phyloP scores from a whole-genome alignment of 192 early-diverging fungal genomes.

The Linnemannia schmuckeri region DNA sequence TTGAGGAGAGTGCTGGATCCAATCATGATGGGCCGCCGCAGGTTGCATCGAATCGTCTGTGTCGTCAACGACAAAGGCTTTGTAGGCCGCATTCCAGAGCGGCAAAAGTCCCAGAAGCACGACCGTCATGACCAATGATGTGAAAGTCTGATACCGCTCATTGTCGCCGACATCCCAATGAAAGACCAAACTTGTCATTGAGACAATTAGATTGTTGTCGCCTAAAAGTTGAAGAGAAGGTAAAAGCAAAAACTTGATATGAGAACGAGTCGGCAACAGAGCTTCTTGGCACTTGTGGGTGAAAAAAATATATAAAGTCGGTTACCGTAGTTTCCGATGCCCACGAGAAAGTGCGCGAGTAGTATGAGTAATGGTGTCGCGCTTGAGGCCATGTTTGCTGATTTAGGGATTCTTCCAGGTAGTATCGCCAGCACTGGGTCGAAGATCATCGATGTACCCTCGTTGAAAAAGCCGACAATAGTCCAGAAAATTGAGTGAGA shows the following conservation, averaged over 20 bases:
- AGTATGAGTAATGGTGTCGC: background rate
- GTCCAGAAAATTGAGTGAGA: background rate
- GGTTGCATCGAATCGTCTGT: background rate
- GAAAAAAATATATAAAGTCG: background rate
- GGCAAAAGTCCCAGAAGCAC: background rate
- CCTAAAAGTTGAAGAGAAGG: background rate
- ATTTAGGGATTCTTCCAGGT: background rate
- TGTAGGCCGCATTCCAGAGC: slow-evolving; percentile 1
- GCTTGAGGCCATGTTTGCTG: background rate
- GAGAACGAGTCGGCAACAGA: background rate
- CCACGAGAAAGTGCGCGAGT: background rate
- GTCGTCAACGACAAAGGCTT: background rate
- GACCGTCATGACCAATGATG: background rate
- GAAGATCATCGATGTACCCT: background rate
- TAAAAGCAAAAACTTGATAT: background rate
- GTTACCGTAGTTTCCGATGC: background rate
- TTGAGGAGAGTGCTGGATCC: background rate
- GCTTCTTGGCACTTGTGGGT: background rate
- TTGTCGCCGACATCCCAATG: background rate
- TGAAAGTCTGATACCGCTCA: background rate
- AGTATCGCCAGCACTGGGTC: background rate
- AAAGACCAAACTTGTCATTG: background rate
- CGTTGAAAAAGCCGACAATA: background rate
- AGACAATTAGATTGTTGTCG: background rate
- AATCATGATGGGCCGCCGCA: background rate